Conservation (phyloP, 1,284 basidiomycete species). For the Farysia itapuensis region DNA sequence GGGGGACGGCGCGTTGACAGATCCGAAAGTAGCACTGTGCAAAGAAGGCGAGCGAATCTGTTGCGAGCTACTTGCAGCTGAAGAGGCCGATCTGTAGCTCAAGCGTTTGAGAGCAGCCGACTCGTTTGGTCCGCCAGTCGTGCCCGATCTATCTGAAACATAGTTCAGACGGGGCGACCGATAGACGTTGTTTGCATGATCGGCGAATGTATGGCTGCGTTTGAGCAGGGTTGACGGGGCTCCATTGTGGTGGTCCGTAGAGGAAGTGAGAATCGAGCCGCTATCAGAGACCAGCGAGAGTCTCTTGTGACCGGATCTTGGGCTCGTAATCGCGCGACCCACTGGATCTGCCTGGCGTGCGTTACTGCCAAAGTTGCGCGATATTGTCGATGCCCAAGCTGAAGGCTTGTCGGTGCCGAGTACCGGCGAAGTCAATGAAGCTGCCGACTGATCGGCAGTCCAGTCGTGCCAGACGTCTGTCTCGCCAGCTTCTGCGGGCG, state of each 20-base stretch:
- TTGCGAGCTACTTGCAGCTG: slow-evolving; percentile 8
- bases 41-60: slow-evolving; percentile 14
- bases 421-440: no score
- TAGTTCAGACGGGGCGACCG: slow-evolving; percentile 37
- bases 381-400: slow-evolving; percentile 30
- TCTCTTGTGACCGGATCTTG: slow-evolving; percentile 17
- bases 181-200: slow-evolving; percentile 11
- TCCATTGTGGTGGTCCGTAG: slow-evolving; percentile 8
- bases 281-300: slow-evolving; percentile 40
- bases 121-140: slow-evolving; percentile 34
- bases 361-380: slow-evolving; percentile 34
- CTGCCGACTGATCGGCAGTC: no score
- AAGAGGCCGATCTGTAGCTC: slow-evolving; percentile 41
- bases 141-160: slow-evolving; percentile 12
- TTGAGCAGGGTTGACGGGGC: slow-evolving; percentile 20
- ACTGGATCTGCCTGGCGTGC: slow-evolving; percentile 2
- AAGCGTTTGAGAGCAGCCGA: slow-evolving; percentile 41
- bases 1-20: no score
- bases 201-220: slow-evolving; percentile 28
- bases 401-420: no score
- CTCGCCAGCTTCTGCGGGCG: slow-evolving; percentile 9
- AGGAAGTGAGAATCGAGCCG: slow-evolving; percentile 4
- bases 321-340: slow-evolving; percentile 8
- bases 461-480: slow-evolving; percentile 10
- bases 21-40: no score